Percentiles rank a stretch among this genome's conserved stretches.
Evolutionary conservation across 1,139 yeast genomes (phyloP).

Genomic region (Wickerhamomyces sp.): DNA sequence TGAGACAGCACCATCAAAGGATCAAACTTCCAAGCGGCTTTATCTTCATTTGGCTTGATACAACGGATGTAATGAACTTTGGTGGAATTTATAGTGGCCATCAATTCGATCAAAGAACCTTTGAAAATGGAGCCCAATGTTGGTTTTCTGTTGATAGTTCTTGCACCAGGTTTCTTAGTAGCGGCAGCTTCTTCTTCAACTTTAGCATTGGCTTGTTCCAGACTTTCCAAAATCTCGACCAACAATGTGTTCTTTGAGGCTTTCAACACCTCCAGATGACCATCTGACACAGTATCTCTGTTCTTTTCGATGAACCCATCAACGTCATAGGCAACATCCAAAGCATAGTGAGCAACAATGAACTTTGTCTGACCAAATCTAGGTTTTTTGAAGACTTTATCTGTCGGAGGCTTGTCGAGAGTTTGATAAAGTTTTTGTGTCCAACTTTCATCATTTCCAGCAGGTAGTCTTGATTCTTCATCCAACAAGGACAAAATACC

Average conservation of each 20-base stretch:
- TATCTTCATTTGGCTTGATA: conserved; percentile 92
- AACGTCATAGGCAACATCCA: conserved; percentile 87
- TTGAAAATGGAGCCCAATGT: conserved; percentile 94
- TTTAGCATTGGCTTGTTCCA: conserved; percentile 53
- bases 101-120: conserved; percentile 83
- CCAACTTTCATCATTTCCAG: conserved; percentile 94
- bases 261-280: conserved; percentile 80
- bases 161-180: conserved; percentile 28
- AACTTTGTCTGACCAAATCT: conserved; percentile 91
- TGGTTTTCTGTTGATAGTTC: conserved; percentile 69
- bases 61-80: conserved; percentile 97
- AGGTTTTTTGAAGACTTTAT: conserved; percentile 84
- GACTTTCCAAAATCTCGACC: conserved; percentile 53
- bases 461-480: conserved; percentile 92
- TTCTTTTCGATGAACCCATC: conserved; percentile 97
- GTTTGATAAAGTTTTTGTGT: conserved; percentile 85
- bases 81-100: conserved; percentile 89
- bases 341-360: conserved; percentile 88
- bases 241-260: conserved; percentile 63
- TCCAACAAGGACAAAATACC: conserved; percentile 88
- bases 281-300: conserved; percentile 96
- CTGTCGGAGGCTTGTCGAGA: conserved; percentile 72
- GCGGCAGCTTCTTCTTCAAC: conserved; percentile 37
- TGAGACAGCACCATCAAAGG: conserved; percentile 94
- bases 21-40: conserved; percentile 94